Evolutionary conservation across 306 rosid species (phyloP).

Genomic region (Quercus variabilis): DNA sequence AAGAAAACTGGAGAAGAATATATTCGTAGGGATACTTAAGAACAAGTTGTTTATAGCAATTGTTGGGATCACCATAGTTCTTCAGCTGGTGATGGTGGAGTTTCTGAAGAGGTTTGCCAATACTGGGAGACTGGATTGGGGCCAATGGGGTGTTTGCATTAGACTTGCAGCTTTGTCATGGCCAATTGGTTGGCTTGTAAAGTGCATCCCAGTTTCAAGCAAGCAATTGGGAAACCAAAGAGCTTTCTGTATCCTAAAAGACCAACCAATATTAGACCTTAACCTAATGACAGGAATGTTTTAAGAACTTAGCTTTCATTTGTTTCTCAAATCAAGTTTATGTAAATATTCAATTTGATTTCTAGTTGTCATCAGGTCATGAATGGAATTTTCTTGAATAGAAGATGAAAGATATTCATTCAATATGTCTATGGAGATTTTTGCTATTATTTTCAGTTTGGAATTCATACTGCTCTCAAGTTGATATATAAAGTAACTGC

Average conservation of each 20-base stretch:
- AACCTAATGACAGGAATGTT: no score
- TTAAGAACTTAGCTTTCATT: no score
- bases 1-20: constrained; percentile 26
- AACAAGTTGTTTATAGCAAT: constrained; percentile 26
- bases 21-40: constrained; percentile 9
- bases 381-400: no score
- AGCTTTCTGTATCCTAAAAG: not conserved
- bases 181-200: constrained; percentile 28
- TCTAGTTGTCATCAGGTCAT: no score
- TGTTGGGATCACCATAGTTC: constrained; percentile 11
- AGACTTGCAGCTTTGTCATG: constrained; percentile 28
- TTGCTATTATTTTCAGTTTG: no score
- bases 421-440: no score
- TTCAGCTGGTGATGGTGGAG: constrained; percentile 25
- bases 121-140: constrained; percentile 20
- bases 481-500: no score
- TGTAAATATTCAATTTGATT: no score
- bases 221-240: not conserved
- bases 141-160: constrained; percentile 23
- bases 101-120: constrained; percentile 20
- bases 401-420: no score
- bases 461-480: no score
- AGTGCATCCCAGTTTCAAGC: constrained; percentile 16
- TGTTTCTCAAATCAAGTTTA: no score
- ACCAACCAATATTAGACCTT: no score